Percentiles rank a stretch among this genome's conserved stretches.
Evolutionary conservation across 495 filamentous ascomycete genomes (phyloP).

Genomic region (Haplographium delicatum): DNA sequence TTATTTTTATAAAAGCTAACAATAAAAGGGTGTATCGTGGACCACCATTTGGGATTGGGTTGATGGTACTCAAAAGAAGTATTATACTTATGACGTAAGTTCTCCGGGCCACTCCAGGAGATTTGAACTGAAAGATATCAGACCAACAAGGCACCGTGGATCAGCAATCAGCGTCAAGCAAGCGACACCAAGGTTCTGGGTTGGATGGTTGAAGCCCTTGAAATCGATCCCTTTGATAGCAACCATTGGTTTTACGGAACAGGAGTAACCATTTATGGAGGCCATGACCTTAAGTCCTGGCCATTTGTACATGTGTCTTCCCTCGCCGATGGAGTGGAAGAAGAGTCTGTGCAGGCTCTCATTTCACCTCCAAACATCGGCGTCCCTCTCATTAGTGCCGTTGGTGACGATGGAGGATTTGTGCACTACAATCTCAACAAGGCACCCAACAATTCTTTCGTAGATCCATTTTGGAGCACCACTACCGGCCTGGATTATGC

Average conservation of each 20-base stretch:
- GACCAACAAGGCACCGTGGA: conserved; percentile 11
- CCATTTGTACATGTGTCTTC: conserved; percentile 32
- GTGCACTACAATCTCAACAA: conserved; percentile 38
- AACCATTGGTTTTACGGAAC: conserved; percentile 44
- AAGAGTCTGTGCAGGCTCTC: conserved; percentile 49
- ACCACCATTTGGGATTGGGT: conserved; percentile 15
- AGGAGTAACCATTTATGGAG: conserved; percentile 40
- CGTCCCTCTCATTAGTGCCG: conserved; percentile 47
- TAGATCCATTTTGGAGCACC: conserved; percentile 44
- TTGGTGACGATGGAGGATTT: conserved; percentile 58
- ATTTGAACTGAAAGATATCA: not conserved
- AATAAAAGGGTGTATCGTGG: conserved; percentile 31
- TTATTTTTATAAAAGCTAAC: too few species aligned
- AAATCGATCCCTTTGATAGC: conserved; percentile 56
- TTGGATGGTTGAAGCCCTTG: conserved; percentile 60
- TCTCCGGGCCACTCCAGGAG: too few species aligned
- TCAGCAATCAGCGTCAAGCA: not conserved
- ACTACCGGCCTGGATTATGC: conserved; percentile 52
- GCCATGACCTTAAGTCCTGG: conserved; percentile 41
- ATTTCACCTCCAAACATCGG: conserved; percentile 47
- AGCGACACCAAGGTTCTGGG: conserved; percentile 29
- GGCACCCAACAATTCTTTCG: conserved; percentile 43
- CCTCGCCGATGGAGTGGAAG: conserved; percentile 55
- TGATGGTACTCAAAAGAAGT: too few species aligned
- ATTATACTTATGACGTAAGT: too few species aligned